phyloP scores from a whole-genome alignment of 129 eudicot genomes.

The Artemisia tridentata region DNA sequence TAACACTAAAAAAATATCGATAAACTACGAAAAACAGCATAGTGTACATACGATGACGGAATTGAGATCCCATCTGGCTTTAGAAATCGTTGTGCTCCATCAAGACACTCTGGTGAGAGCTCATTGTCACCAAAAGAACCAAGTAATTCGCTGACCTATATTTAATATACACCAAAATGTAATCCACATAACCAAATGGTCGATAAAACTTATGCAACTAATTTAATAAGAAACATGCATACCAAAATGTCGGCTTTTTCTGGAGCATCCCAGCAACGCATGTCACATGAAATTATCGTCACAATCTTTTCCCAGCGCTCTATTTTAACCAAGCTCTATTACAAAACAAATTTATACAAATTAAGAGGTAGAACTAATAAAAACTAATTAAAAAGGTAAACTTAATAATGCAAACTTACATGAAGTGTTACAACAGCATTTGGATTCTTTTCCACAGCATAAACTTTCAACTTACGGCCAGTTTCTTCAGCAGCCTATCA shows the following conservation, averaged over 20 bases:
- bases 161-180: not conserved
- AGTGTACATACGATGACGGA: constrained; percentile 76
- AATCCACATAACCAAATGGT: constrained; percentile 1
- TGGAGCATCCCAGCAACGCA: constrained; percentile 92
- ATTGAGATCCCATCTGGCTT: constrained; percentile 92
- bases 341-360: not conserved
- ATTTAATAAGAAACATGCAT: not conserved
- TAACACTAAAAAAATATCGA: not conserved
- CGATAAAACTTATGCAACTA: not conserved
- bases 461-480: constrained; percentile 77
- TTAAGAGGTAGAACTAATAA: not conserved
- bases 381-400: not conserved
- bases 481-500: constrained; percentile 95
- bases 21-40: not conserved
- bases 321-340: constrained; percentile 81
- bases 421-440: constrained; percentile 97
- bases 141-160: constrained; percentile 90
- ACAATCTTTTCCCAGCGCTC: constrained; percentile 87
- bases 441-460: constrained; percentile 98
- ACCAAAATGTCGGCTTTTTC: constrained; percentile 98
- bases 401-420: constrained; percentile 35
- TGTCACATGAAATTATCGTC: constrained; percentile 82
- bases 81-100: constrained; percentile 86
- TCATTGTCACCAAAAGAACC: constrained; percentile 99
- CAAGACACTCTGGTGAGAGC: constrained; percentile 97